These are phyloP conservation scores for Ensete ventricosum DNA, from an alignment of 176 grass and related monocot genomes.

Conservation along the genomic window DNA sequence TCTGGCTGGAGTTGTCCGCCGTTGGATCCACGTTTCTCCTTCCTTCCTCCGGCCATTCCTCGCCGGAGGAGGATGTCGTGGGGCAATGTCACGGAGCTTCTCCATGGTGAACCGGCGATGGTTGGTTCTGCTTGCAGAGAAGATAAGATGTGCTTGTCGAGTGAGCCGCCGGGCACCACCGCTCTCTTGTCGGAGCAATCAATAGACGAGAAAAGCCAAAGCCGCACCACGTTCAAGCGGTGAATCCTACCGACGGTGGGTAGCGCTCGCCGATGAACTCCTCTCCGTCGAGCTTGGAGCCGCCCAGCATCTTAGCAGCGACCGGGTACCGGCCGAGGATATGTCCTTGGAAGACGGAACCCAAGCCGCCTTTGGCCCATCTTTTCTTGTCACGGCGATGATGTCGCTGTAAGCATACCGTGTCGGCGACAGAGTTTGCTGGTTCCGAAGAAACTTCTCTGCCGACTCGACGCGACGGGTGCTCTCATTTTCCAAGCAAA, in stretches of 20 bases:
- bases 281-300: constrained; percentile 20
- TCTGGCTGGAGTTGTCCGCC: constrained; percentile 6
- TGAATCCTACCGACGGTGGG: no score
- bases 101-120: neutral
- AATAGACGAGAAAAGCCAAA: constrained; percentile 26
- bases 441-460: constrained; percentile 30
- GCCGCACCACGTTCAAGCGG: constrained; percentile 20
- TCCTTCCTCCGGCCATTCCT: constrained; percentile 19
- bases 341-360: constrained; percentile 21
- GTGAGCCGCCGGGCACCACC: constrained; percentile 23
- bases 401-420: constrained; percentile 19
- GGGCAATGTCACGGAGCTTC: no score
- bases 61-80: no score
- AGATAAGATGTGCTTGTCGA: constrained; percentile 62
- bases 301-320: constrained; percentile 30
- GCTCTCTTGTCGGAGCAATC: constrained; percentile 14
- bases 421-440: neutral
- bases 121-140: neutral
- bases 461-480: constrained; percentile 20
- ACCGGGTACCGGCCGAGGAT: neutral
- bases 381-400: constrained; percentile 11
- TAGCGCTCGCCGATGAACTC: no score
- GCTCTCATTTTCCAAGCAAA: constrained; percentile 33
- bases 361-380: constrained; percentile 23
- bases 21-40: constrained; percentile 16